Evolutionary conservation across 2,329 filamentous ascomycete genomes (phyloP).

Genomic region (Fusarium brevicatenulatum): DNA sequence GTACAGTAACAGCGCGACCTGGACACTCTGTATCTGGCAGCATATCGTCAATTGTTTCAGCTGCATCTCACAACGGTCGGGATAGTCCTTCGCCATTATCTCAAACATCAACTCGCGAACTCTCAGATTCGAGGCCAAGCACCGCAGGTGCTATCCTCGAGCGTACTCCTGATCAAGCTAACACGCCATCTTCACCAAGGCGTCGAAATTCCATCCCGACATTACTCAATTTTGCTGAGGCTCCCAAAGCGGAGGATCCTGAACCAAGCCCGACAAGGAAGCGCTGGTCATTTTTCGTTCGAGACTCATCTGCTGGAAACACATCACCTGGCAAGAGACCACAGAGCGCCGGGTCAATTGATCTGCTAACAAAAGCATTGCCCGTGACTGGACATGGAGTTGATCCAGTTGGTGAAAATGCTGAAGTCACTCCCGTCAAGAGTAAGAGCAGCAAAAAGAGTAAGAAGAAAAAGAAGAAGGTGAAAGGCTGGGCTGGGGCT

Average conservation of each 20-base stretch:
- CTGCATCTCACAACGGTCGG: slow-evolving; percentile 57
- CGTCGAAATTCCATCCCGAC: slow-evolving; percentile 70
- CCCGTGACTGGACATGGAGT: slow-evolving; percentile 52
- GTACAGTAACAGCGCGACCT: slow-evolving; percentile 74
- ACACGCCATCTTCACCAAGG: slow-evolving; percentile 51
- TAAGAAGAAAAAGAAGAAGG: slow-evolving; percentile 69
- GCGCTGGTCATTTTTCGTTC: slow-evolving; percentile 70
- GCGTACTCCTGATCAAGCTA: slow-evolving; percentile 46
- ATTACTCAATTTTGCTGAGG: slow-evolving; percentile 56
- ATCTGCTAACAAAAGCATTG: slow-evolving; percentile 47
- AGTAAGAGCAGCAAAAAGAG: slow-evolving; percentile 48
- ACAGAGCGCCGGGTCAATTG: slow-evolving; percentile 59
- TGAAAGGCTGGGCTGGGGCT: slow-evolving; percentile 77
- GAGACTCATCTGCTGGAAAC: slow-evolving; percentile 64
- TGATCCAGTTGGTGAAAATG: slow-evolving; percentile 42
- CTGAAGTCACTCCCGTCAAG: slow-evolving; percentile 34
- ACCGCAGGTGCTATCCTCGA: slow-evolving; percentile 78
- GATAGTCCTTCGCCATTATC: slow-evolving; percentile 52
- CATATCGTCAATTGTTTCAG: slow-evolving; percentile 80
- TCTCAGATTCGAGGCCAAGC: slow-evolving; percentile 68
- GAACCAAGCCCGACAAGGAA: slow-evolving; percentile 64
- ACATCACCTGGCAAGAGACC: slow-evolving; percentile 60
- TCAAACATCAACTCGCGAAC: slow-evolving; percentile 54
- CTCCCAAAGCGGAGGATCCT: slow-evolving; percentile 48
- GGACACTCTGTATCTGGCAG: slow-evolving; percentile 82